A percentile compares a stretch with the other conserved stretches of the same genome.
phyloP scores from a whole-genome alignment of 2,329 filamentous ascomycete species.

The Thielaviopsis ethacetica region DNA sequence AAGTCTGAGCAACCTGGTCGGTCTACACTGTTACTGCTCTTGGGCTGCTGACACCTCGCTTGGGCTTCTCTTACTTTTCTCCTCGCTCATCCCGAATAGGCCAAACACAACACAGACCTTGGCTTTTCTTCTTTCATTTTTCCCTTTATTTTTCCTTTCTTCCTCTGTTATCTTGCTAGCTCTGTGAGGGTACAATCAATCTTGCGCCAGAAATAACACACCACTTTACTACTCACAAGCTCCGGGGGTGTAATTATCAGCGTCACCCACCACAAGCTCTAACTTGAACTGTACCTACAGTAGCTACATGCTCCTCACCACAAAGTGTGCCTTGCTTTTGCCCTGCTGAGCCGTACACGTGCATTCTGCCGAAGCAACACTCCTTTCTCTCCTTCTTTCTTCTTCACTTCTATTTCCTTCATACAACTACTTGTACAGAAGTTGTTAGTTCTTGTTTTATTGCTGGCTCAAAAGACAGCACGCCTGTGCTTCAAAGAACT shows the following conservation, averaged over 20 bases:
- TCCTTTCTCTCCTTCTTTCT: neutral
- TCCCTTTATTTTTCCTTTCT: neutral
- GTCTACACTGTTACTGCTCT: neutral
- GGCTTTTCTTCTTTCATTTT: neutral
- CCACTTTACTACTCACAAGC: neutral
- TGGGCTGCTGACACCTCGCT: neutral
- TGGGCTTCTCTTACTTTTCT: neutral
- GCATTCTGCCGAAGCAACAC: neutral
- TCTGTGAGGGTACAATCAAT: no score
- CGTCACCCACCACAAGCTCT: no score
- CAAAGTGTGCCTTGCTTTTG: neutral
- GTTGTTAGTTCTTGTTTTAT: neutral
- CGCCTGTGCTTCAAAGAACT: neutral
- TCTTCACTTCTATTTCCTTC: no score
- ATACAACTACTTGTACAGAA: no score
- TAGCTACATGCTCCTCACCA: neutral
- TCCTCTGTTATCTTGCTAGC: neutral
- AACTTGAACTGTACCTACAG: no score
- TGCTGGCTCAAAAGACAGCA: neutral
- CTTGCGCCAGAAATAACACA: no score
- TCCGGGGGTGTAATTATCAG: neutral
- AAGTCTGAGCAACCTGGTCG: neutral
- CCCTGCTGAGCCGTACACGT: neutral
- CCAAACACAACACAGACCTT: neutral
- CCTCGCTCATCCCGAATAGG: neutral